A percentile compares a stretch with the other conserved stretches of the same genome.
phyloP scores from a whole-genome alignment of 805 yeast genomes.

The Priceomyces fermenticarens region DNA sequence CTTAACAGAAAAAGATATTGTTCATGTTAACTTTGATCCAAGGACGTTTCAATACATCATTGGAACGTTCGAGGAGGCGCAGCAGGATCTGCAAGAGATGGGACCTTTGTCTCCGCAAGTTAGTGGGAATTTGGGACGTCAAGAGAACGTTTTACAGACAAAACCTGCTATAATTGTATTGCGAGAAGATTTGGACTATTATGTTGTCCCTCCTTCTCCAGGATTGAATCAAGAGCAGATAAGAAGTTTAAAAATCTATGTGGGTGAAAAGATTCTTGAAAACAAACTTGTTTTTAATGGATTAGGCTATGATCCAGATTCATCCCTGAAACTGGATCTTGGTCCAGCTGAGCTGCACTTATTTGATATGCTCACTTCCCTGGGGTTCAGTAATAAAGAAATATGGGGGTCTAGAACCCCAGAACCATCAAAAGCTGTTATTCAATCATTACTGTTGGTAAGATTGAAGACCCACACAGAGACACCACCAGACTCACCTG shows the following conservation, averaged over 20 bases:
- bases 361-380: conserved; percentile 88
- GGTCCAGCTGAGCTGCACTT: conserved; percentile 94
- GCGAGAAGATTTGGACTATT: conserved; percentile 91
- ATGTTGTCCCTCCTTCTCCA: conserved; percentile 74
- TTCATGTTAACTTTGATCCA: conserved; percentile 83
- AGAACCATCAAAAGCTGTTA: conserved; percentile 85
- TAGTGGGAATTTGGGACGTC: conserved; percentile 14
- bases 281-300: conserved; percentile 75
- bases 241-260: conserved; percentile 65
- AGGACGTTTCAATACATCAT: conserved; percentile 82
- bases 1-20: conserved; percentile 75
- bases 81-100: conserved; percentile 45
- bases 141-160: conserved; percentile 57
- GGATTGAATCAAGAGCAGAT: conserved; percentile 59
- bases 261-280: conserved; percentile 61
- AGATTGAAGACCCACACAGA: conserved; percentile 41
- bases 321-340: conserved; percentile 44
- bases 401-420: conserved; percentile 87
- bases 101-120: conserved; percentile 33
- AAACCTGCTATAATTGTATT: conserved; percentile 90
- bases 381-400: conserved; percentile 70
- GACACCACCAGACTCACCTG: conserved; percentile 43
- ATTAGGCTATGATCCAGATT: conserved; percentile 50
- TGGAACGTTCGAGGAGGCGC: conserved; percentile 66
- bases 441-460: conserved; percentile 76